Evolutionary conservation across 2,329 filamentous ascomycete species (phyloP), one percentile per base, ranked within the genome.

Genomic region (Fusarium pilosicola): DNA sequence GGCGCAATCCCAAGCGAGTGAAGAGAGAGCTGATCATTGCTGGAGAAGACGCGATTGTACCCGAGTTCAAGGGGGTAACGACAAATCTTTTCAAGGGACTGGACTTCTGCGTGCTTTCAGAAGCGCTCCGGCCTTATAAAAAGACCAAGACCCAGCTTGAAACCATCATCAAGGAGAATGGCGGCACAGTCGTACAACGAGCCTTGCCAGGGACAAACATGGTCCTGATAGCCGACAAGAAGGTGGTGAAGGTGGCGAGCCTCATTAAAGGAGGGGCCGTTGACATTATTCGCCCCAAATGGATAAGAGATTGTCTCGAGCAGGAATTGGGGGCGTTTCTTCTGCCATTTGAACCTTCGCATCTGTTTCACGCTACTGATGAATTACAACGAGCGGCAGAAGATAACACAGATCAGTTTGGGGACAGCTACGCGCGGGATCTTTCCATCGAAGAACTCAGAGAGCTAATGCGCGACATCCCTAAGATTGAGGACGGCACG

Each of bases 51-150:
- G 62, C 74, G 2, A 77, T 72, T 1, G 80, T 81, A 0, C 80
- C 76, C 2, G 78, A 80, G 52, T 92, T 92, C 75, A 84, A 84
- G 6, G 88, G 87, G 0, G 88, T 89, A 4, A 86, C 86, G 49
- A 90, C 90, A 0, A 87, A 89, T 49, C 80, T 97, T 0, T 97
- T 98, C 74, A 86, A 91, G 14, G 93, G 93, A 0, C 82, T 96
- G 20, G 91, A 90, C 45, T 97, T 98, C 79, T 97, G 91, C 83
- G 88, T 98, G 26, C 88, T 98, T 79, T 95, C 93, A 4, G 95
- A 97, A 59, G 91, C 92, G 34, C 80, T 87, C 4, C 86, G 88
- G 46, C 93, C 94, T 0, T 83, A 86, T 30, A 96, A 94, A 82
- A 94, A 90, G 80, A 88, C 88, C 11, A 98, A 97, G 81, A 85